phyloP scores from a whole-genome alignment of 352 stramenopile genomes.

The Pythium myriotylum region DNA sequence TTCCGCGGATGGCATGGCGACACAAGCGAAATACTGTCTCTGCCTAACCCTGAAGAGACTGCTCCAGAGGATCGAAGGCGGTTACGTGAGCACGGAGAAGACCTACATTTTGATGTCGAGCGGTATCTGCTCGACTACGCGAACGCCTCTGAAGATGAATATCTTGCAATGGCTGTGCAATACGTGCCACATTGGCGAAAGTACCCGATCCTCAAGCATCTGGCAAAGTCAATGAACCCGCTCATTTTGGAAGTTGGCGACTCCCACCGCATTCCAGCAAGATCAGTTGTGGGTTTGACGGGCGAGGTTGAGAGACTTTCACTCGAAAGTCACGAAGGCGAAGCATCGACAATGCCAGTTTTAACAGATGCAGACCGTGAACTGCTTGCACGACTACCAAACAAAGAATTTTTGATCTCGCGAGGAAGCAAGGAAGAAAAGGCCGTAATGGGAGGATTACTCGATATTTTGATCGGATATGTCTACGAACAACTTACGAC shows the following conservation, averaged over 20 bases:
- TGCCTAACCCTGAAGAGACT: slow-evolving; percentile 88
- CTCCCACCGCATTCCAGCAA: background rate
- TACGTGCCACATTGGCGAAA: slow-evolving; percentile 91
- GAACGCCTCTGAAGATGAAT: slow-evolving; percentile 91
- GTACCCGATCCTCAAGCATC: slow-evolving; percentile 32
- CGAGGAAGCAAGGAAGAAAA: slow-evolving; percentile 57
- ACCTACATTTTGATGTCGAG: slow-evolving; percentile 94
- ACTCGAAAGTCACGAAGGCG: background rate
- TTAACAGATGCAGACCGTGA: slow-evolving; percentile 76
- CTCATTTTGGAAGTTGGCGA: slow-evolving; percentile 44
- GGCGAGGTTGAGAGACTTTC: slow-evolving; percentile 8
- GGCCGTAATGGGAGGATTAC: slow-evolving; percentile 79
- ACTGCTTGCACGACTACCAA: slow-evolving; percentile 64
- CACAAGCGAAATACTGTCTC: slow-evolving; percentile 92
- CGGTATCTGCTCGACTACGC: slow-evolving; percentile 95
- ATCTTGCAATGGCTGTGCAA: slow-evolving; percentile 90
- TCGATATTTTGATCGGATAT: slow-evolving; percentile 95
- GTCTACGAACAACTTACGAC: slow-evolving; percentile 96
- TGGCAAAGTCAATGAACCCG: slow-evolving; percentile 13
- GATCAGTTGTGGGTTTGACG: background rate
- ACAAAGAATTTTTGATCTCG: slow-evolving; percentile 82
- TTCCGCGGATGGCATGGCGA: slow-evolving; percentile 92
- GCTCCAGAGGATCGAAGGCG: slow-evolving; percentile 64
- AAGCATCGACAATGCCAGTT: slow-evolving; percentile 1
- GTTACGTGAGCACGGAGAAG: slow-evolving; percentile 86